Base-by-base conservation (phyloP, 2,329 filamentous ascomycete species). In the Ambrosiella cleistominuta region DNA sequence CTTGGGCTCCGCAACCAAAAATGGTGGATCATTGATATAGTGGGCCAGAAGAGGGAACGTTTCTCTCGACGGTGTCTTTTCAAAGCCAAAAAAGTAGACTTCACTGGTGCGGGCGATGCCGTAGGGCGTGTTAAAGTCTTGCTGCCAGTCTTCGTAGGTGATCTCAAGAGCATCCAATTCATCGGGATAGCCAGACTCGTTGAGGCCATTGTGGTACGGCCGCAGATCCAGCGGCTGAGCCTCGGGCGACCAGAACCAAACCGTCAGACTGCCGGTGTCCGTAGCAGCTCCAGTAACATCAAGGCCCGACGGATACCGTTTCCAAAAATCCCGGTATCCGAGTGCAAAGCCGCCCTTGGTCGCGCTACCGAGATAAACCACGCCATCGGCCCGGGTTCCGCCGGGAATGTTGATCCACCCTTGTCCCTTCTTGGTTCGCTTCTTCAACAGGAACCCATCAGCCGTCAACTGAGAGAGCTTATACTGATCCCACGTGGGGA, bases 91-190 rank as follows among this genome's bases (percentile, higher is more conserved):
- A 12, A 83, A 62, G 57, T 71, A 77, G 5, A 82, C 58, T 63
- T 83, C 78, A 60, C 75, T 82, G 0, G 78, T 82, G 44, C 77
- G 68, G 0, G 73, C 77, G 39, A 83, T 75, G 0, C 80, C 80
- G 54, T 77, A 75, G 0, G 80, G 75, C 0, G 76, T 80, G 58
- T 76, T 71, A 47, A 78, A 79, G 0, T 72, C 74, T 0, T 66
- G 67, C 60, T 83, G 78, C 61, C 72, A 83, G 61, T 83, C 80
- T 60, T 83, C 80, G 60, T 83, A 83, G 0, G 80, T 83, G 19
- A 83, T 77, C 35, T 80, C 72, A 0, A 82, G 70, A 1, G 78
- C 80, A 60, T 81, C 79, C 0, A 81, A 67, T 64, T 83, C 75
- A 15, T 82, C 72, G 0, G 68, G 70, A 60, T 81, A 83, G 0